phyloP scores from a whole-genome alignment of 331 rosid species.

The Cydonia oblonga region DNA sequence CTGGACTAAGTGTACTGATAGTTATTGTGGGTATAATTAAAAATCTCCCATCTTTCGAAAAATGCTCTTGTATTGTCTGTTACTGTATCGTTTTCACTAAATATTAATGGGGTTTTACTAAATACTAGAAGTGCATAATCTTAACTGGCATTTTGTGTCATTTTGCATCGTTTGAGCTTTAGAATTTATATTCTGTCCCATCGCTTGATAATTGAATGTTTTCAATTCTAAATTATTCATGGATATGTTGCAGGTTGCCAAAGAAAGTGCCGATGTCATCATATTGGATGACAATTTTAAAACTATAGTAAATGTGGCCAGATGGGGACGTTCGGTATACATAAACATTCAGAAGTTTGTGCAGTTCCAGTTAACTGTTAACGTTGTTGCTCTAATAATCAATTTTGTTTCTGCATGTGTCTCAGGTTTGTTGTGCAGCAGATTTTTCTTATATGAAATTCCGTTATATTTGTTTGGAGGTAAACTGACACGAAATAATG shows the following conservation, averaged over 20 bases:
- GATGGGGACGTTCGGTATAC: constrained; percentile 93
- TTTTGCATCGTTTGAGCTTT: too few relatives aligned
- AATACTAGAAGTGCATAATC: neutral
- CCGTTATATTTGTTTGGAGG: neutral
- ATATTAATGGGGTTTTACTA: neutral
- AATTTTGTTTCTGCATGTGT: constrained; percentile 85
- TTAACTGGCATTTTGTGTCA: neutral
- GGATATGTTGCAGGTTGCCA: constrained; percentile 63
- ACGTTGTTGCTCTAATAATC: constrained; percentile 78
- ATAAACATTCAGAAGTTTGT: constrained; percentile 92
- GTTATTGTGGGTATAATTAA: too few relatives aligned
- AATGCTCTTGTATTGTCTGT: neutral
- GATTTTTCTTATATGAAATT: neutral
- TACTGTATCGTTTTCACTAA: neutral
- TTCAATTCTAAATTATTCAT: neutral
- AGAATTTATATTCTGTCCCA: too few relatives aligned
- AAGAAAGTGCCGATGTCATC: constrained; percentile 84
- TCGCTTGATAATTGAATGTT: neutral
- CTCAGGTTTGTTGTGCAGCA: constrained; percentile 46
- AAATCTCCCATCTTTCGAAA: neutral
- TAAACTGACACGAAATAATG: neutral
- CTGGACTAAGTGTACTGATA: too few relatives aligned
- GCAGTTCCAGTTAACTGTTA: constrained; percentile 92
- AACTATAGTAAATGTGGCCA: constrained; percentile 71
- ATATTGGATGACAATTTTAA: constrained; percentile 81